Base-by-base conservation (phyloP, 768 basidiomycete genomes). In the Auricularia sp. region DNA sequence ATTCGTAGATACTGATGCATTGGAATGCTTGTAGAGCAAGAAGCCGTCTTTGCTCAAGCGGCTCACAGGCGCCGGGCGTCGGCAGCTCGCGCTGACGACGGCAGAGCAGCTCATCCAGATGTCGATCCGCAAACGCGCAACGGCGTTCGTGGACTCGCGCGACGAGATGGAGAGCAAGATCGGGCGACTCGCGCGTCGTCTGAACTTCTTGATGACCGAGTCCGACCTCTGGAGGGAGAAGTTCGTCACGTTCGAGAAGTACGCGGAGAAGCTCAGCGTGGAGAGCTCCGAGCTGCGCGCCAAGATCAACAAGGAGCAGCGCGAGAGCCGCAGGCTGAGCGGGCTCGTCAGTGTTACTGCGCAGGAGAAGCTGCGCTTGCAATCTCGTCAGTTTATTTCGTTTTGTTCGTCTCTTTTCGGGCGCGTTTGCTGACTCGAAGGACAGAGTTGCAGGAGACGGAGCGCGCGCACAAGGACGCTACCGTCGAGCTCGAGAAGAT, bases 121-220 rank as follows among this genome's bases (percentile, higher is more conserved):
- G 59, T 92, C 93, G 63, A 94, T 97, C 74, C 88, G 94, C 69
- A 90, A 90, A 74, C 89, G 94, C 51, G 94, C 94, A n/a, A 90
- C 89, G 3, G 92, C 92, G 44, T 96, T 95, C 70, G 92, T 96
- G 47, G 93, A 96, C 72, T 91, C 93, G 11, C 83, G 94, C 42
- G 94, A 95, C 73, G 93, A 94, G 70, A 84, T 96, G 29, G 94
- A 96, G 79, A 91, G 90, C 58, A 95, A 94, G 81, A 93, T 94
- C 68, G 93, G 92, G 36, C 85, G 92, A 51, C 81, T 94, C 36
- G 89, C 87, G 54, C 83, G 92, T 63, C 82, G 92, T 61, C 83
- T 94, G 68, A 93, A 93, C 77, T 94, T 93, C 80, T 79, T 94
- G 70, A 92, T 94, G 89, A 92, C 91, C 1, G 92, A 93, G 75